phyloP scores from a whole-genome alignment of 768 basidiomycete genomes.

The Strobilomyces dryophilus region DNA sequence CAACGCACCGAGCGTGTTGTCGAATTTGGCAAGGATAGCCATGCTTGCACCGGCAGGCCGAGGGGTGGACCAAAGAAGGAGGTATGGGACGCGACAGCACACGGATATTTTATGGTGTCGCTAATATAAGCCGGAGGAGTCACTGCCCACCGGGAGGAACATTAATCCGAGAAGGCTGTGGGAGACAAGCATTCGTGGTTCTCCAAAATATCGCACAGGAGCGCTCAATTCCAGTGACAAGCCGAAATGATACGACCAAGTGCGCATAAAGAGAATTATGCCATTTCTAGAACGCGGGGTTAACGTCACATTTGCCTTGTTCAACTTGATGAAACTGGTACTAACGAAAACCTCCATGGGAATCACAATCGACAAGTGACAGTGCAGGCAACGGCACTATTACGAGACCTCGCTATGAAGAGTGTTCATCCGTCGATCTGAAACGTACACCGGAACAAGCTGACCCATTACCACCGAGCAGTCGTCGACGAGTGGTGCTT shows the following conservation, averaged over 20 bases:
- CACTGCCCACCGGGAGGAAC: background rate
- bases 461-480: background rate
- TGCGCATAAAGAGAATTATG: background rate
- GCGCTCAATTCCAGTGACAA: background rate
- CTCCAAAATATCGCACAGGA: background rate
- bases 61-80: background rate
- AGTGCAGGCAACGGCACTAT: background rate
- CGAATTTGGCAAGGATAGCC: slow-evolving; percentile 21
- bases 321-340: slow-evolving; percentile 2
- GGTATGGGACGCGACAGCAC: background rate
- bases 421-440: background rate
- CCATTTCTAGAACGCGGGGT: background rate
- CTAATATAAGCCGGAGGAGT: slow-evolving; percentile 9
- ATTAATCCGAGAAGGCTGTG: slow-evolving; percentile 7
- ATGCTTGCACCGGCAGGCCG: slow-evolving; percentile 7
- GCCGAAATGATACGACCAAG: background rate
- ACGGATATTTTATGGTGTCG: background rate
- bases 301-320: slow-evolving; percentile 1
- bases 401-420: background rate
- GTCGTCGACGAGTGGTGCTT: background rate
- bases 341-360: background rate
- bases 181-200: background rate
- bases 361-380: background rate
- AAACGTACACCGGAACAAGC: background rate
- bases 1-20: slow-evolving; percentile 56